phyloP scores from a whole-genome alignment of 345 rosid genomes.

The Aquilaria malaccensis region DNA sequence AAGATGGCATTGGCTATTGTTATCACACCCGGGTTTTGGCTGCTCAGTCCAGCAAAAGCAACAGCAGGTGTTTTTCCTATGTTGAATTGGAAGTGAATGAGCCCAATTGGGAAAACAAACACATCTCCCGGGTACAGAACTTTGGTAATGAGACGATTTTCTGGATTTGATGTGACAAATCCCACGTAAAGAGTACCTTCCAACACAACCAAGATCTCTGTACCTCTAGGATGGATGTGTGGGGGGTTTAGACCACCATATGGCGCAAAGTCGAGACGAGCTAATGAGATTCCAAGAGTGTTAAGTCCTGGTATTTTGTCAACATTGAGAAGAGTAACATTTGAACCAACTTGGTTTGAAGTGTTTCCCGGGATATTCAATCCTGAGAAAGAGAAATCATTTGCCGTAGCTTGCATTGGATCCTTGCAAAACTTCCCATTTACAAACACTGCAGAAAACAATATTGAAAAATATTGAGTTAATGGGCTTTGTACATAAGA shows the following conservation, averaged over 20 bases:
- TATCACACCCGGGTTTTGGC: slow-evolving; percentile 26
- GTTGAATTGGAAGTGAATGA: slow-evolving; percentile 30
- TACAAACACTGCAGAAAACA: slow-evolving; percentile 20
- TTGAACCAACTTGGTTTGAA: slow-evolving; percentile 15
- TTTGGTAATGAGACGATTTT: slow-evolving; percentile 17
- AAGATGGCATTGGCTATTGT: slow-evolving; percentile 23
- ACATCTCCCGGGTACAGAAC: slow-evolving; percentile 20
- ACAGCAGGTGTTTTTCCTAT: slow-evolving; percentile 12
- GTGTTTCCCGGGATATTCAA: slow-evolving; percentile 16
- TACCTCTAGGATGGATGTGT: slow-evolving; percentile 26
- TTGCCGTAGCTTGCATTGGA: slow-evolving; percentile 15
- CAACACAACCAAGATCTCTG: too few relatives aligned
- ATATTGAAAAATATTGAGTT: neutral
- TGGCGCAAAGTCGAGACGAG: slow-evolving; percentile 18
- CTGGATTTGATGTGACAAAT: slow-evolving; percentile 14
- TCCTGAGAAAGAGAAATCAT: slow-evolving; percentile 22
- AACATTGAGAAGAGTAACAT: slow-evolving; percentile 9
- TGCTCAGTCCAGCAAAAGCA: slow-evolving; percentile 17
- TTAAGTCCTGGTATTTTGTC: slow-evolving; percentile 19
- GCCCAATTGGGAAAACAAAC: slow-evolving; percentile 19
- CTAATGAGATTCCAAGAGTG: slow-evolving; percentile 23
- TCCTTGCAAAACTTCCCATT: slow-evolving; percentile 35
- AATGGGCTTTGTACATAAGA: too few relatives aligned
- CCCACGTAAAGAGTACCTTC: neutral
- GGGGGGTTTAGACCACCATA: slow-evolving; percentile 24